Evolutionary conservation across 2,329 filamentous ascomycete species (phyloP).

Genomic region (Botrytis medusae): DNA sequence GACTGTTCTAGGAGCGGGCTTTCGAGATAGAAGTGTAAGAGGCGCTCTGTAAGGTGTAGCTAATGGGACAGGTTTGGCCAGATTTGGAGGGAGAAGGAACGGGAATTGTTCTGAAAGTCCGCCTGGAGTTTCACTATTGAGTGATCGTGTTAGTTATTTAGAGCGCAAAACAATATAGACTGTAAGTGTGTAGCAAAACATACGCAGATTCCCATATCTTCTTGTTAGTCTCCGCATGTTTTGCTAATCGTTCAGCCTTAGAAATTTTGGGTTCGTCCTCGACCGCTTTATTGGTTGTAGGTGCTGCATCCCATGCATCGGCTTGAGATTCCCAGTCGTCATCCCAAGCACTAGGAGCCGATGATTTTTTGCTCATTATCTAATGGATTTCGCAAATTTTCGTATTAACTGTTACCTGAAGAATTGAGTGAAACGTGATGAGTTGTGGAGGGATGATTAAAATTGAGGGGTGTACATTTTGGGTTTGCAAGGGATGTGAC

Average conservation of each 20-base stretch:
- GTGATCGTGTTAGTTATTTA: neutral
- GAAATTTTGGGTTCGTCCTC: conserved; percentile 48
- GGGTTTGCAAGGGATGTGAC: conserved; percentile 8
- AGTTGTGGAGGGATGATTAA: conserved; percentile 1
- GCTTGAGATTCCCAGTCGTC: conserved; percentile 84
- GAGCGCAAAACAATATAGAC: neutral
- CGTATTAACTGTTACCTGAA: neutral
- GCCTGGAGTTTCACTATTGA: conserved; percentile 61
- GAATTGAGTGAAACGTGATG: conserved; percentile 8
- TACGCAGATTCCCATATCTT: conserved; percentile 90
- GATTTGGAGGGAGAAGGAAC: conserved; percentile 52
- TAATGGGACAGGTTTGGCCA: conserved; percentile 48
- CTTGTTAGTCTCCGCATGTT: conserved; percentile 80
- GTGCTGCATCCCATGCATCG: conserved; percentile 51
- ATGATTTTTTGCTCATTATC: conserved; percentile 43
- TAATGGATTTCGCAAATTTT: neutral
- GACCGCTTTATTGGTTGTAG: conserved; percentile 26
- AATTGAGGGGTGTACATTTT: conserved; percentile 16
- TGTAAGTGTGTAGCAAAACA: conserved; percentile 33
- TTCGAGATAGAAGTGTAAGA: conserved; percentile 82
- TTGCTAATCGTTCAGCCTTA: conserved; percentile 74
- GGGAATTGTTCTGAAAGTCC: conserved; percentile 63
- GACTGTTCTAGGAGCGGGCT: conserved; percentile 62
- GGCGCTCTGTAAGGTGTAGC: conserved; percentile 75
- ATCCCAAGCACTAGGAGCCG: conserved; percentile 76